Base-by-base conservation (phyloP, 331 rosid species). In the Pyrus hybrid region DNA sequence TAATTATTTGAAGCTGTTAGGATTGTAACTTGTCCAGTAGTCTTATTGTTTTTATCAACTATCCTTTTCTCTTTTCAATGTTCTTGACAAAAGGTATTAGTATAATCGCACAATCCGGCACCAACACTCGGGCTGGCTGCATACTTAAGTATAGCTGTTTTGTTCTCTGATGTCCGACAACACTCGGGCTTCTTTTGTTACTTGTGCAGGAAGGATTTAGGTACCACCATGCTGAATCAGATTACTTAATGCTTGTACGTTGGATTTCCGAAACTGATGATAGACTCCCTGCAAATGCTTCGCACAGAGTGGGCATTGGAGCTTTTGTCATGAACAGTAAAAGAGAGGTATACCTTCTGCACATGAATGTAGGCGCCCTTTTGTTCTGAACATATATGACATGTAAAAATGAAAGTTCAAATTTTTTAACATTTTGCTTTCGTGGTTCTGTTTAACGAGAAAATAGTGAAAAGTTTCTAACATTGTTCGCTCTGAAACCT, bases 151-250 rank as follows among this genome's bases (percentile, higher is more conserved):
- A 17, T 6, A 16, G 21, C 21, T 51, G 21, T 51, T 17, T 51
- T 17, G 21, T 17, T 51, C 57, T 37, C 57, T 51, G 63, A 21
- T 21, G 13, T 21, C 26, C 5, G 0, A 13, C 41, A 3, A 18
- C 20, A 75, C 22, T 72, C 7, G 13, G 8, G 71, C 28, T 68
- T 64, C 5, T 20, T 70, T 3, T 76, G 26, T 7, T 12, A 1
- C 1, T 21, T 77, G 79, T 81, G 57, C 83, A 93, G 98, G 93
- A 88, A 76, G 98, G 98, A 72, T 93, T 93, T 76, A 73, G 78
- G 63, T 93, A 87, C 78, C 98, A 93, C 78, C 98, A 93, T 83
- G 97, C 98, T 23, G 98, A 93, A 74, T 69, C 88, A 30, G 86
- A 91, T 68, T 87, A 93, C 82, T 25, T 93, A 77, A 93, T 93